Evolutionary conservation across 2,329 filamentous ascomycete species (phyloP).

Genomic region (Ceratocystiopsis brevicomis): DNA sequence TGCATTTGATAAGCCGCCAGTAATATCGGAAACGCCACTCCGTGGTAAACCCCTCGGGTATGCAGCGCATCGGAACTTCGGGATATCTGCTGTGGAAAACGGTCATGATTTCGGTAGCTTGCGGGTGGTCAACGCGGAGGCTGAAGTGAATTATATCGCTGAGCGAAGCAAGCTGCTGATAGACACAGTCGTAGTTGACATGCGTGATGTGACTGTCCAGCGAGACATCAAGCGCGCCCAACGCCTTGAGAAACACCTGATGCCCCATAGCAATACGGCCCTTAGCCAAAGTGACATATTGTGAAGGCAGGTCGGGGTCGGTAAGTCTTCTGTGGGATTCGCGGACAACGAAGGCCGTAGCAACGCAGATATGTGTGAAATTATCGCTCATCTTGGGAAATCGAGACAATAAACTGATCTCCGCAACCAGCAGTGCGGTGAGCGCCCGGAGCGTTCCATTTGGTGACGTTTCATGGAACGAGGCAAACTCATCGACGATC

Average conservation of each 20-base stretch:
- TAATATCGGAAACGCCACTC: slow-evolving; percentile 54
- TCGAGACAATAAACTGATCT: slow-evolving; percentile 22
- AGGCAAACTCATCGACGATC: slow-evolving; percentile 27
- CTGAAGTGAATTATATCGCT: slow-evolving; percentile 24
- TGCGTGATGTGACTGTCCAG: slow-evolving; percentile 38
- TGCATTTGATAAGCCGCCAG: slow-evolving; percentile 57
- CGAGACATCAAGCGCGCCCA: slow-evolving; percentile 23
- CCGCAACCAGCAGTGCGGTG: slow-evolving; percentile 21
- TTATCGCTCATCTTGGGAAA: slow-evolving; percentile 29
- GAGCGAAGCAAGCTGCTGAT: slow-evolving; percentile 21
- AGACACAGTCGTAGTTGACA: slow-evolving; percentile 26
- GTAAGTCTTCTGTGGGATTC: slow-evolving; percentile 13
- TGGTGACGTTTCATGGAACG: slow-evolving; percentile 11
- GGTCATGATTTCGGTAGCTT: no score
- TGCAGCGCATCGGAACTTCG: slow-evolving; percentile 12
- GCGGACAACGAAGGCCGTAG: slow-evolving; percentile 17
- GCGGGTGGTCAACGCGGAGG: slow-evolving; percentile 15
- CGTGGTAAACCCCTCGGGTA: slow-evolving; percentile 31
- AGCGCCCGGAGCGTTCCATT: slow-evolving; percentile 26
- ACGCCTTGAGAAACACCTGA: slow-evolving; percentile 24
- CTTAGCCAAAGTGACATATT: slow-evolving; percentile 2
- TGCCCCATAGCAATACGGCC: slow-evolving; percentile 13
- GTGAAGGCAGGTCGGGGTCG: slow-evolving; percentile 1
- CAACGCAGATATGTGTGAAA: slow-evolving; percentile 20
- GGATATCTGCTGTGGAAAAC: no score